Evolutionary conservation across 2,329 filamentous ascomycete species (phyloP), one percentile per base, ranked within the genome.

Genomic region (Colletotrichum falcatum): DNA sequence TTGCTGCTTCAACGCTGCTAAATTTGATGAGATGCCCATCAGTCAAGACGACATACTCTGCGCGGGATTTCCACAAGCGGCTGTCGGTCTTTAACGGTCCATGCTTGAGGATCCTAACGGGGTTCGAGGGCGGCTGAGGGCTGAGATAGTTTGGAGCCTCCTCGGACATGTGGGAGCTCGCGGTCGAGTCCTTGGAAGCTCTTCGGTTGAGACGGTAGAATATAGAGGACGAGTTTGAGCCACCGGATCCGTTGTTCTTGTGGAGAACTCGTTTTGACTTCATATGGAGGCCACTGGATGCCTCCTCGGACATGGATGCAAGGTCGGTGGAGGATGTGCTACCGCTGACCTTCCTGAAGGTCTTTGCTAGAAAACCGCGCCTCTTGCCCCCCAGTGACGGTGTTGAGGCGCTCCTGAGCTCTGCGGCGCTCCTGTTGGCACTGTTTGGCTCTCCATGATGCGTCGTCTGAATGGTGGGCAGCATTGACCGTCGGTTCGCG

Each of bases 41-140:
- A 3, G 87, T 87, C 30, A 88, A 77, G 35, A 88, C 86, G 14
- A 89, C 75, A 70, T 87, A 88, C 65, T 85, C 84, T 60, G 82
- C 79, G 44, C 84, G 84, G 1, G 83, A 78, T 69, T 86, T 87
- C 71, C 86, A 78, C 3, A 87, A 77, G 26, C 84, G 84, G 5
- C 83, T 77, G 66, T 88, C 85, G 1, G 83, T 78, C 74, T 87
- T 87, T 44, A 89, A 79, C 20, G 83, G 77, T 2, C 85, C 85
- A 60, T 82, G 82, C 56, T 83, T 83, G 49, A 85, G 72, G 23
- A 86, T 74, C 46, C 81, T 81, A 79, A 83, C 82, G 16, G 77
- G 74, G 2, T 77, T 73, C 54, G 81, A 80, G 4, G 79, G 76
- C 20, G 76, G 74, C 28, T 83, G 54, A 42, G 69, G 69, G 65